Evolutionary conservation across 495 filamentous ascomycete genomes (phyloP).

Genomic region (Penicillium alfredii): DNA sequence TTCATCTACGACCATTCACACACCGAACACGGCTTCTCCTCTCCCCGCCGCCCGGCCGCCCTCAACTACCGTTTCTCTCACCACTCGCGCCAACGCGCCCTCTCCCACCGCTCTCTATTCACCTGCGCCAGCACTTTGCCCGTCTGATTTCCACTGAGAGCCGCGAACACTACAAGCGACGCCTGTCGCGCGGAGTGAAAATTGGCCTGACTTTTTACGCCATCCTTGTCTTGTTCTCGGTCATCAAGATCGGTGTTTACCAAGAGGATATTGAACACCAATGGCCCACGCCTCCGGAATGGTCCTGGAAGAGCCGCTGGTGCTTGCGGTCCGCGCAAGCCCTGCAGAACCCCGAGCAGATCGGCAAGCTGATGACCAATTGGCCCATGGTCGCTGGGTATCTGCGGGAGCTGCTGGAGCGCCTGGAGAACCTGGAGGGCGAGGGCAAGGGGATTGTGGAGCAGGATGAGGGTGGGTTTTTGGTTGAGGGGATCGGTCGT

Average conservation of each 20-base stretch:
- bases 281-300: conserved; percentile 71
- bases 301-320: conserved; percentile 57
- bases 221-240: conserved; percentile 44
- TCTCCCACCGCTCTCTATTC: conserved; percentile 34
- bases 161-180: conserved; percentile 59
- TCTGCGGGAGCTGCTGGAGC: conserved; percentile 47
- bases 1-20: conserved; percentile 39
- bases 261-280: conserved; percentile 66
- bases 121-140: conserved; percentile 50
- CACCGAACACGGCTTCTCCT: conserved; percentile 43
- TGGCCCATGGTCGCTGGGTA: conserved; percentile 57
- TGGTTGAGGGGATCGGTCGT: conserved; percentile 49
- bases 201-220: conserved; percentile 50
- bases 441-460: conserved; percentile 62
- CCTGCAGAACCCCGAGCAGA: conserved; percentile 48
- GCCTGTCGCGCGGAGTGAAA: conserved; percentile 56
- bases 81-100: conserved; percentile 36
- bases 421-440: conserved; percentile 56
- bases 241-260: conserved; percentile 52
- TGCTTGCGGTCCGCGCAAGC: conserved; percentile 52
- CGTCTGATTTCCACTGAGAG: conserved; percentile 73
- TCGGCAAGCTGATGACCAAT: conserved; percentile 48
- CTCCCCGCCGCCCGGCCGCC: conserved; percentile 49
- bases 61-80: conserved; percentile 73
- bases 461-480: conserved; percentile 50